Evolutionary conservation across 805 yeast species (phyloP), one percentile per base, ranked within the genome.

Genomic region (Isabelozyma gotoi): DNA sequence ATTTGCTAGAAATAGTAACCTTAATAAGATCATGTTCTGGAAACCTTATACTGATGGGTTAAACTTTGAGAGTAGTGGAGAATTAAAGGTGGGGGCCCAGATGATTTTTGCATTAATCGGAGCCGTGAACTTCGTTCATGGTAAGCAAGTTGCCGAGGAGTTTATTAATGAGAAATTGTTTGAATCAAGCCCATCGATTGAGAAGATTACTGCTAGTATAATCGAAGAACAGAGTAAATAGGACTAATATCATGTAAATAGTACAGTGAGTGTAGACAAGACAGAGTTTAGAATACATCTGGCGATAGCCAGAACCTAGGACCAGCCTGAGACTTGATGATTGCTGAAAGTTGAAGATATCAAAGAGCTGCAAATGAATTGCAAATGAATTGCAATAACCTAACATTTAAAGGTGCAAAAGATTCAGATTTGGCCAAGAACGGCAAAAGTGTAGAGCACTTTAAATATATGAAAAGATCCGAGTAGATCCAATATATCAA

Each of bases 61-160:
- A 46, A 65, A 67, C 21, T 71, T 74, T 37, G 71, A 65, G 47
- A 59, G 56, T 38, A 80, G 79, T 55, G 88, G 87, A 32, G 85
- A 81, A 55, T 61, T 76, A 56, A 68, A 76, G 45, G 77, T 81
- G 10, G 68, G 74, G 45, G 76, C 81, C 3, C 77, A 80, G 47
- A 76, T 80, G 60, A 59, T 80, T 47, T 71, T 71, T 53, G 84
- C 92, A 4, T 64, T 85, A 43, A 65, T 86, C 20, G 94, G 94
- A 19, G 91, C 85, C 2, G 77, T 86, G 40, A 71, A 84, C 29
- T 66, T 80, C 27, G 70, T 74, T 19, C 81, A 82, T 53, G 94
- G 94, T 4, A 76, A 80, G 52, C 50, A 47, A 3, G 74, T 43
- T n/a, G 83, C 89, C 5, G 80, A 76, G 50, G 64, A 71, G 46